Base-by-base conservation (phyloP, 768 basidiomycete species). In the Leccinellum luteum region DNA sequence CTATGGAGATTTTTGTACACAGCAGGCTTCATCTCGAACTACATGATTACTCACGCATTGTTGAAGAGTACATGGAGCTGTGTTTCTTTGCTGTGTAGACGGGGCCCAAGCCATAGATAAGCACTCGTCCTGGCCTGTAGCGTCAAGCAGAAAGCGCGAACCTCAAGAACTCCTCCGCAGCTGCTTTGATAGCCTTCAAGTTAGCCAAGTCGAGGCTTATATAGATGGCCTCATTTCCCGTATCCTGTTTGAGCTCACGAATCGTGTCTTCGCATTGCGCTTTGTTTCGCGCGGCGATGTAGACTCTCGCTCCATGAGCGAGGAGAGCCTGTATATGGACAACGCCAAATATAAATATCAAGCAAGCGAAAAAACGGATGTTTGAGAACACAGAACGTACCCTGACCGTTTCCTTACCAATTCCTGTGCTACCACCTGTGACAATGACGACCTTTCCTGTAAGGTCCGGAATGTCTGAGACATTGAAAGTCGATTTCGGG, bases 31-130 rank as follows among this genome's bases (percentile, higher is more conserved):
- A 15, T 56, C 25, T 27, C 81, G 80, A 49, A 31, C 3, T 3
- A 25, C n/a, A 41, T 41, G 38, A 19, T 12, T 19, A 48, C 81
- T 52, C 49, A 81, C 80, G 74, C 81, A 45, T 79, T 83, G 56
- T 82, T 81, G 68, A 79, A 76, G 8, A 85, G 68, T 6, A 80
- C 72, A 54, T 84, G 72, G 15, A 85, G 67, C 54, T 72, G 67
- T 2, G 59, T 71, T 60, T 84, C 82, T 57, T 76, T 77, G 31
- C 77, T 80, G 44, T 23, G 21, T 21, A 44, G 19, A 44, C 6
- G 43, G 10, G 23, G 6, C 19, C 12, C 19, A 13, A 21, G 43
- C 12, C 41, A 19, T 43, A 44, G 35, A 17, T 38, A 9, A 49
- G 28, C 6, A 14, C 23, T 15, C 31, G 15, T 41, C 38, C 38